A percentile compares a stretch with the other conserved stretches of the same genome.
These are phyloP conservation scores for Nematodospora anomalae DNA, from an alignment of 1,139 yeast species.

Conservation along the genomic window DNA sequence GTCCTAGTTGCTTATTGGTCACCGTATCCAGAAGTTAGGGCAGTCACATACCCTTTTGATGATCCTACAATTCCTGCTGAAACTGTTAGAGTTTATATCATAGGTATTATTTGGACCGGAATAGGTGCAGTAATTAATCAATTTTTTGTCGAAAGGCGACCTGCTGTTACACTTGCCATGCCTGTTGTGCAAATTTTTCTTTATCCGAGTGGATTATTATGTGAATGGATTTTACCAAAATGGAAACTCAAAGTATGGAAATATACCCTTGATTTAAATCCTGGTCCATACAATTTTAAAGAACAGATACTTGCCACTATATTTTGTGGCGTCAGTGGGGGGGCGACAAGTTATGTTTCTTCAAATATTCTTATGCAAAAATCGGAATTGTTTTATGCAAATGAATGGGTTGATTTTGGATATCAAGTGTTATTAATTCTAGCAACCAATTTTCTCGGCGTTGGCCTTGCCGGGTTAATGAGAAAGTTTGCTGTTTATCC, in stretches of 20 bases:
- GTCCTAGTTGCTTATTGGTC: conserved; percentile 54
- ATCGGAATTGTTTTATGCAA: conserved; percentile 36
- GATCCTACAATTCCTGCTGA: conserved; percentile 53
- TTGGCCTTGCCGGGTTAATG: conserved; percentile 62
- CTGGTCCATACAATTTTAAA: conserved; percentile 31
- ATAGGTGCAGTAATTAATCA: conserved; percentile 58
- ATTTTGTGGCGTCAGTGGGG: conserved; percentile 26
- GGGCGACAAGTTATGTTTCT: conserved; percentile 47
- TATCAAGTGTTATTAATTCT: conserved; percentile 51
- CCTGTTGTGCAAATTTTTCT: conserved; percentile 30
- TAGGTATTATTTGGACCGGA: conserved; percentile 51
- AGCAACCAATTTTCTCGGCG: conserved; percentile 59
- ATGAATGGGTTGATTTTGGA: conserved; percentile 47
- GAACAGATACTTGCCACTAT: conserved; percentile 30
- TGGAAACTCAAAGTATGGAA: conserved; percentile 16
- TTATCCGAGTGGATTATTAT: conserved; percentile 24
- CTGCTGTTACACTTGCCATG: conserved; percentile 44
- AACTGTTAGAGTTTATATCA: conserved; percentile 53
- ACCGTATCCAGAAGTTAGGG: conserved; percentile 66
- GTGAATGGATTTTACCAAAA: conserved; percentile 23
- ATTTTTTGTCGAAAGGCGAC: conserved; percentile 58
- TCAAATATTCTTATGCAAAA: conserved; percentile 48
- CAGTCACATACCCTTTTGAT: conserved; percentile 55
- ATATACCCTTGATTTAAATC: conserved; percentile 20
- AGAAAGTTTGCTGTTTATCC: conserved; percentile 61